Conservation (phyloP, 31 red algal species). For the Bonnemaisonia californica region DNA sequence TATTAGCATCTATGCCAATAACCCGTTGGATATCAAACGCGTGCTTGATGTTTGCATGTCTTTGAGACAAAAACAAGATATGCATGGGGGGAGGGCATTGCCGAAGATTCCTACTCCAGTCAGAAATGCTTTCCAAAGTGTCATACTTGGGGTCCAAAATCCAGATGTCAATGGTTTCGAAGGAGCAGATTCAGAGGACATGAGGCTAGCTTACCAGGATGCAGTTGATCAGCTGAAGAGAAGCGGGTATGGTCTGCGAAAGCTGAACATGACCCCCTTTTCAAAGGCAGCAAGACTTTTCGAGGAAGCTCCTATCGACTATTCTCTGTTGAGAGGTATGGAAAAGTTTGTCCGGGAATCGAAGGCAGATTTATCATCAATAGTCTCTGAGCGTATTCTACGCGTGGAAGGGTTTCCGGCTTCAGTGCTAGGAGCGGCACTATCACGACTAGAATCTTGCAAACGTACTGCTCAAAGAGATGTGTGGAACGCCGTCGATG, state of each 20-base stretch:
- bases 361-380: background rate
- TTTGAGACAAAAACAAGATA: background rate
- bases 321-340: conserved; percentile 9
- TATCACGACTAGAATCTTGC: conserved; percentile 14
- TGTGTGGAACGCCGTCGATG: conserved; percentile 56
- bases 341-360: conserved; percentile 10
- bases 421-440: conserved; percentile 22
- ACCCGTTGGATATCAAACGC: conserved; percentile 32
- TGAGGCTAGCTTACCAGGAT: conserved; percentile 18
- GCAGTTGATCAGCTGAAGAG: conserved; percentile 18
- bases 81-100: background rate
- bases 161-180: background rate
- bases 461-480: conserved; percentile 19
- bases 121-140: background rate
- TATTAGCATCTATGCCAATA: conserved; percentile 48
- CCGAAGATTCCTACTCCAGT: background rate
- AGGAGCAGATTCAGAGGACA: background rate
- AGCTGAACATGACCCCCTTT: conserved; percentile 38
- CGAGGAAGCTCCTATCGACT: conserved; percentile 29
- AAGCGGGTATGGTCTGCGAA: conserved; percentile 2
- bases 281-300: conserved; percentile 30
- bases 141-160: background rate
- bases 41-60: conserved; percentile 52
- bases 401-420: conserved; percentile 19
- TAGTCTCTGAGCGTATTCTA: conserved; percentile 17